Evolutionary conservation across 139 green algal species (phyloP), one percentile per base, ranked within the genome.

Genomic region (Mesotaenium endlicherianum): DNA sequence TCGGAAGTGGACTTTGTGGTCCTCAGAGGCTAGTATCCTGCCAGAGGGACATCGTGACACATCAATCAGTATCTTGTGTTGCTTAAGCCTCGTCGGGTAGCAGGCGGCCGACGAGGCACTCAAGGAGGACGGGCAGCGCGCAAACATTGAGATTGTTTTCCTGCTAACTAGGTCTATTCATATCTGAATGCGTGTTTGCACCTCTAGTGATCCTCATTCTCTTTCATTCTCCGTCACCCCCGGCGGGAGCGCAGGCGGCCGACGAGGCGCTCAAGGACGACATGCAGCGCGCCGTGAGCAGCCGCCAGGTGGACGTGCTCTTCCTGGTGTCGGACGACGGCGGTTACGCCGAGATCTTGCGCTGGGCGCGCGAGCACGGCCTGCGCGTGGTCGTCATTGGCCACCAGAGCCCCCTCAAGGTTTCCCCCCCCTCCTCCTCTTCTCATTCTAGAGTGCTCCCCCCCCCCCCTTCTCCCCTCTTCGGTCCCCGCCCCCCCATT

Each of bases 311-410:
- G 38, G 67, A 39, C 69, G n/a, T n/a, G 3, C 31, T 85, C n/a
- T 84, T 31, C 8, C 20, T 85, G 14, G 67, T 85, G 26, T 85
- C 78, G 38, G 78, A 85, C 60, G 80, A 83, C 79, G 17, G 43
- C 26, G 39, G 57, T 11, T 88, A 41, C 40, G 17, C 8, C 20
- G 26, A 39, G 3, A n/a, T 82, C 11, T 31, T 88, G 38, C 16
- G 20, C 0, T 41, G 26, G 17, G 78, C 78, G 20, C 16, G 36
- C 20, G 42, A n/a, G 39, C 16, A 17, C 17, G 67, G 64, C 20
- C 47, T 78, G 38, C 40, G 30, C 45, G 84, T 68, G 26, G 39
- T 85, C 16, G 78, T 81, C 20, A 34, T 85, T 0, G 78, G 78
- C 53, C 76, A 74, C 72, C n/a, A 40, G 34, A 30, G 34, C n/a